Conservation (phyloP, 75 land plant species). For the Sequoia sempervirens region DNA sequence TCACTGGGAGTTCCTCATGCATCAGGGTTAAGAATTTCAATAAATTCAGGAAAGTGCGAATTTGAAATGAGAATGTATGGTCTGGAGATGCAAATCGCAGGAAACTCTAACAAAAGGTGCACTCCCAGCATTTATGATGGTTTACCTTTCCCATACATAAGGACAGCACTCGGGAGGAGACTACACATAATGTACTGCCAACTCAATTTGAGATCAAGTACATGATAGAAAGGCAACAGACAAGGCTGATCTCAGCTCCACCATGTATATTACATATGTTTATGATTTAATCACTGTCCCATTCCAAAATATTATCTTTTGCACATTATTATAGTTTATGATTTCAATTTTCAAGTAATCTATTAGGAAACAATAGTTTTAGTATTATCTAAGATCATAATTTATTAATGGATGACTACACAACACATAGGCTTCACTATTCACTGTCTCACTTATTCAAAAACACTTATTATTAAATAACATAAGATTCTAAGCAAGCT, state of each 20-base stretch:
- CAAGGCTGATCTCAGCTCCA: neutral
- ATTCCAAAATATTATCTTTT: neutral
- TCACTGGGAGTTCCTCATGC: too few species aligned
- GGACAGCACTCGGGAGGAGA: too few species aligned
- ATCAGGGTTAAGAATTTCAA: too few species aligned
- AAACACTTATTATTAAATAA: neutral
- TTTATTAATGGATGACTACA: neutral
- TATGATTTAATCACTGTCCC: neutral
- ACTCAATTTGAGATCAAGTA: neutral
- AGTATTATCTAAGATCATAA: neutral
- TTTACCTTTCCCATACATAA: too few species aligned
- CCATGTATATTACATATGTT: neutral
- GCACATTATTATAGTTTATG: neutral
- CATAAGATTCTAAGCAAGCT: neutral
- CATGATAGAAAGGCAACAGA: neutral
- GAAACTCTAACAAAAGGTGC: too few species aligned
- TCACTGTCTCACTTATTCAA: neutral
- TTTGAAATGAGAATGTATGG: too few species aligned
- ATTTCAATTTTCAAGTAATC: neutral
- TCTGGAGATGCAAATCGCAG: too few species aligned
- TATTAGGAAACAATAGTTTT: neutral
- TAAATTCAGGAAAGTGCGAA: too few species aligned
- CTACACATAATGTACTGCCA: neutral
- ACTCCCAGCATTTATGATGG: too few species aligned
- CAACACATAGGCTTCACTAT: neutral